phyloP scores from a whole-genome alignment of 139 green algal genomes.

The Chlamydomonas schloesseri region DNA sequence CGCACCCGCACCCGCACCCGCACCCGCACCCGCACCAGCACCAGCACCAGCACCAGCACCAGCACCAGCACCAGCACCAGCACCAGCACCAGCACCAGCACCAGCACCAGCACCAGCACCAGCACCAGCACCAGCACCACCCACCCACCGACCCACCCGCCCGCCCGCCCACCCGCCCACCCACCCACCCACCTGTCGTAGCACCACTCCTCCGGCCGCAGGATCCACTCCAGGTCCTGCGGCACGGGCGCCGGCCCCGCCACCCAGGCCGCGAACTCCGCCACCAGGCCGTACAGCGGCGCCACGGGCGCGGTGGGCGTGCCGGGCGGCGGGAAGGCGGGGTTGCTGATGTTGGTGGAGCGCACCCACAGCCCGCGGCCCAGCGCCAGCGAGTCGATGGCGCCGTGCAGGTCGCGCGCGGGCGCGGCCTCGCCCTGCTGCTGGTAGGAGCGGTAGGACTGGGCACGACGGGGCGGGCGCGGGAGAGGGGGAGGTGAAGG shows the following conservation, averaged over 20 bases:
- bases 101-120: too few relatives aligned
- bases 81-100: too few relatives aligned
- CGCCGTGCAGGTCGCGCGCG: neutral
- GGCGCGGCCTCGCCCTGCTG: conserved; percentile 6
- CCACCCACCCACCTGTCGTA: conserved; percentile 15
- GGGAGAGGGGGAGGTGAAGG: neutral
- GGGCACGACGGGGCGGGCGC: neutral
- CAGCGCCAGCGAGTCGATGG: neutral
- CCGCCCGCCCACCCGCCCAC: too few relatives aligned
- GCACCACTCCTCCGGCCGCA: conserved; percentile 32
- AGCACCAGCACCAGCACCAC: too few relatives aligned
- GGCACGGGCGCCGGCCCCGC: neutral
- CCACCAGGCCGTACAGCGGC: conserved; percentile 23
- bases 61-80: too few relatives aligned
- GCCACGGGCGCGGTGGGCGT: neutral
- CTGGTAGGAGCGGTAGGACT: conserved; percentile 38
- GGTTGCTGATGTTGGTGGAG: neutral
- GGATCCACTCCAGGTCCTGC: conserved; percentile 1
- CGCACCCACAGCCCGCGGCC: neutral
- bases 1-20: too few relatives aligned
- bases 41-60: too few relatives aligned
- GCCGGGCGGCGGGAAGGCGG: neutral
- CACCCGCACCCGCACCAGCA: too few relatives aligned
- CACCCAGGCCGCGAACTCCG: conserved; percentile 29
- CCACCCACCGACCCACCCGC: too few relatives aligned